A percentile compares a stretch with the other conserved stretches of the same genome.
These are phyloP conservation scores for Globisporangium okanoganense DNA, from an alignment of 352 stramenopile species.

Conservation along the genomic window DNA sequence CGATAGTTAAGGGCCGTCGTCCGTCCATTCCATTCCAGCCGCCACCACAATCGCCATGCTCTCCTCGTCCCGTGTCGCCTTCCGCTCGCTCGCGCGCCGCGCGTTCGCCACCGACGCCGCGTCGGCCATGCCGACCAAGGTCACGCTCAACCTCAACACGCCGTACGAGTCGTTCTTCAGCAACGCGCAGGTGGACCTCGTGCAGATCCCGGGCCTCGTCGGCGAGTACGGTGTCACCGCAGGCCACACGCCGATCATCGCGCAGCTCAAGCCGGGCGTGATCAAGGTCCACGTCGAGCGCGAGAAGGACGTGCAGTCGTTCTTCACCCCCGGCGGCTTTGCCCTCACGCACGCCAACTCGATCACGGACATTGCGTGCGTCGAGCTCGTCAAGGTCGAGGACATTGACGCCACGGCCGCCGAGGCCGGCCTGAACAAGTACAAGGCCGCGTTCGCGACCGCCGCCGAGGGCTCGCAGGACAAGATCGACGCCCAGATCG, in stretches of 20 bases:
- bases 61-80: constrained; percentile 42
- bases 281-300: constrained; percentile 85
- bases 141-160: constrained; percentile 83
- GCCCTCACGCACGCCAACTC: constrained; percentile 96
- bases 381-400: constrained; percentile 96
- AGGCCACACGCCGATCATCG: constrained; percentile 95
- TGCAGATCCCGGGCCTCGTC: constrained; percentile 93
- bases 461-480: constrained; percentile 86
- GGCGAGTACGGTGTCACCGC: constrained; percentile 98
- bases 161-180: constrained; percentile 84
- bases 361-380: constrained; percentile 95
- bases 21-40: constrained; percentile 3
- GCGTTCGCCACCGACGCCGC: constrained; percentile 42
- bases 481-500: constrained; percentile 94
- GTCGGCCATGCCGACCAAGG: constrained; percentile 59
- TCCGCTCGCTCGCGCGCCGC: constrained; percentile 53
- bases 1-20: constrained; percentile 3
- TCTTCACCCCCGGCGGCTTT: constrained; percentile 97
- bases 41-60: constrained; percentile 27
- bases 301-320: constrained; percentile 92
- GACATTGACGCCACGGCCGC: constrained; percentile 93
- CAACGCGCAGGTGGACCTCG: constrained; percentile 81
- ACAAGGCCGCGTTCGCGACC: constrained; percentile 81
- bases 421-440: constrained; percentile 87
- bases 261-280: constrained; percentile 96